phyloP scores from a whole-genome alignment of 176 grass and related monocot genomes.

The Avena atlantica region DNA sequence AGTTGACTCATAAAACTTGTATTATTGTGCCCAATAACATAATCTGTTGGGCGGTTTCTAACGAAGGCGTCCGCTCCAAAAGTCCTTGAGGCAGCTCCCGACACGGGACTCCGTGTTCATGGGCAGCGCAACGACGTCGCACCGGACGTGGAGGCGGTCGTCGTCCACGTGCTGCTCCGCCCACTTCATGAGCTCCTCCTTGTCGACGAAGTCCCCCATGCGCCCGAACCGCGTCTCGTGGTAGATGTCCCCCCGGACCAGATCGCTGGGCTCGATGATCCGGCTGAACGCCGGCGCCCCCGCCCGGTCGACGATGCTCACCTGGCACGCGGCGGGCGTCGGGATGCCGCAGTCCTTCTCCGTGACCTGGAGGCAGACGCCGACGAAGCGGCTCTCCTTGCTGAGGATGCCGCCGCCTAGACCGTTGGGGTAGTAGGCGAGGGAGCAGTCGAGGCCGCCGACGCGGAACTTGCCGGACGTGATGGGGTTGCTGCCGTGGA shows the following conservation, averaged over 20 bases:
- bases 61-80: neutral
- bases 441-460: neutral
- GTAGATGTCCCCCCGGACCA: too few species aligned
- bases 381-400: neutral
- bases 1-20: too few species aligned
- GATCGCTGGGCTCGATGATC: neutral
- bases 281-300: neutral
- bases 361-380: neutral
- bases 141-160: neutral
- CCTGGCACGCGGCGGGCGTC: neutral
- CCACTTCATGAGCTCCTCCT: neutral
- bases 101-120: neutral
- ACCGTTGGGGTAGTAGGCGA: conserved; percentile 7
- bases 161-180: neutral
- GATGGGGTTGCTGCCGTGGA: neutral
- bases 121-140: neutral
- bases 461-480: neutral
- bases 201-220: neutral
- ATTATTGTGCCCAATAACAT: too few species aligned
- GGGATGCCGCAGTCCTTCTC: neutral
- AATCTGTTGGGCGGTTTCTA: neutral
- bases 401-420: neutral
- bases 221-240: neutral
- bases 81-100: neutral
- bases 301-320: neutral